phyloP scores from a whole-genome alignment of 2,329 filamentous ascomycete genomes.

The Cercospora sp. region DNA sequence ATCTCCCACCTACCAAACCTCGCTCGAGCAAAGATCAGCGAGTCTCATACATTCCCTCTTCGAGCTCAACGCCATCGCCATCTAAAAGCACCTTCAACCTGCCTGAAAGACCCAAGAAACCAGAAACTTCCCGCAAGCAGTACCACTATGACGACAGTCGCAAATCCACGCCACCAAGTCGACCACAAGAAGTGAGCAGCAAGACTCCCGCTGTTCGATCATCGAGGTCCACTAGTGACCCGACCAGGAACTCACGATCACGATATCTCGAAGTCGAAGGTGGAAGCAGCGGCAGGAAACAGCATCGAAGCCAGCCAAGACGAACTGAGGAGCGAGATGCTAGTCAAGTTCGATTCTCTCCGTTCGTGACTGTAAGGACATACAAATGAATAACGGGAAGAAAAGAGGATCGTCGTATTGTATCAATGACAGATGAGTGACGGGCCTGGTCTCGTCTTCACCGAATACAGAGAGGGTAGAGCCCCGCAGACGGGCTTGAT shows the following conservation, averaged over 20 bases:
- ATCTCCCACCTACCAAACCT: background rate
- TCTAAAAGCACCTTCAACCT: background rate
- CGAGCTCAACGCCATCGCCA: background rate
- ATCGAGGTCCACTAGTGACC: background rate
- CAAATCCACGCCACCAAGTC: background rate
- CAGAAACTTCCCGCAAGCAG: background rate
- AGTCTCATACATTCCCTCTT: background rate
- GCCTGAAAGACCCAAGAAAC: background rate
- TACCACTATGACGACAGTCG: background rate
- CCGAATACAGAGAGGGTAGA: background rate
- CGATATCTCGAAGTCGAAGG: background rate
- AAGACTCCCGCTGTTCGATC: background rate
- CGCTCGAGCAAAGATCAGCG: constrained; percentile 5
- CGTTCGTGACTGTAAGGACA: constrained; percentile 9
- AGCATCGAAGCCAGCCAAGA: background rate
- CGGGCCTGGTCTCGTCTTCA: background rate
- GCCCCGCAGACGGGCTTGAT: background rate
- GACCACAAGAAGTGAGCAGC: background rate
- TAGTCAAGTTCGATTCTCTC: constrained; percentile 11
- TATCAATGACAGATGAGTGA: background rate
- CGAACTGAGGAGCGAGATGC: background rate
- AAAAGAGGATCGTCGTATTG: too few relatives aligned
- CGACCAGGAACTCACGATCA: background rate
- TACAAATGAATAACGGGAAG: too few relatives aligned
- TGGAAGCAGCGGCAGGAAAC: background rate